phyloP scores from a whole-genome alignment of 2,329 filamentous ascomycete species.

The Claviceps humidiphila region DNA sequence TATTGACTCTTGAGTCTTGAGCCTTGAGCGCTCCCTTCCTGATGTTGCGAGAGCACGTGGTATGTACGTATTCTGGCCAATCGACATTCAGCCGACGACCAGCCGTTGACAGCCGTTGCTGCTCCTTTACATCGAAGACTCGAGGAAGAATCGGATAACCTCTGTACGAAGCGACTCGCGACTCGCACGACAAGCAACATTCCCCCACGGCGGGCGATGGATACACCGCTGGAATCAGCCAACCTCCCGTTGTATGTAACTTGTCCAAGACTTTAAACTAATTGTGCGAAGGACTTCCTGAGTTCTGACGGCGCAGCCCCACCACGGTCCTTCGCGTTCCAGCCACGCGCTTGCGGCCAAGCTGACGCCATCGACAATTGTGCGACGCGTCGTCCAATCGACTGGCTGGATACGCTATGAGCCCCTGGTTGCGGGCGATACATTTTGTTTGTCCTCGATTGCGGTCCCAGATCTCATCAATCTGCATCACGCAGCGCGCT shows the following conservation, averaged over 20 bases:
- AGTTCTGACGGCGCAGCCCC: not conserved
- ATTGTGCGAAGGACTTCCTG: not conserved
- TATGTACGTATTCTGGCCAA: no score
- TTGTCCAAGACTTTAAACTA: no score
- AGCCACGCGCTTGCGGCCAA: not conserved
- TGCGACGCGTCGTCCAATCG: not conserved
- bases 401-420: not conserved
- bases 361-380: conserved; percentile 1
- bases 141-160: no score
- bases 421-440: no score
- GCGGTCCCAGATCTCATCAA: not conserved
- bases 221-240: not conserved
- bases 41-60: no score
- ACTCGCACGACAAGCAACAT: no score
- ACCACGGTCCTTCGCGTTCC: not conserved
- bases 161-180: not conserved
- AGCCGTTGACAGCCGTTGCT: no score
- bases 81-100: no score
- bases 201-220: not conserved
- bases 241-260: not conserved
- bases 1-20: not conserved
- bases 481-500: not conserved
- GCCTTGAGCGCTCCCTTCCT: no score
- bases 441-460: not conserved
- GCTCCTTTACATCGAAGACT: no score